Percentiles rank a stretch among this genome's conserved stretches.
phyloP scores from a whole-genome alignment of 768 basidiomycete genomes.

The Trametes coccinea region DNA sequence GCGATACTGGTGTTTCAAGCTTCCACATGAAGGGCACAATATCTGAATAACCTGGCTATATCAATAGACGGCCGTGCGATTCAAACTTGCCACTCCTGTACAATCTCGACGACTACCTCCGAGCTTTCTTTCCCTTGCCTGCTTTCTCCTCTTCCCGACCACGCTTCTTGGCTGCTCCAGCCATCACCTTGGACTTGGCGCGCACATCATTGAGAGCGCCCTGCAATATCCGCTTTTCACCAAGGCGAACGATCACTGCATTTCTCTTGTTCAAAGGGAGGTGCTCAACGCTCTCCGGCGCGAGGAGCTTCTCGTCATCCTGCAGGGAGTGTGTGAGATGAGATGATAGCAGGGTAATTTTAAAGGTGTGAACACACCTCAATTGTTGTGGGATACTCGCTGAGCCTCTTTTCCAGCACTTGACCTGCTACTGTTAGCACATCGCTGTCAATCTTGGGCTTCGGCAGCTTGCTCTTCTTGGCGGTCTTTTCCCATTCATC shows the following conservation, averaged over 20 bases:
- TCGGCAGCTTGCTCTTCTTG: constrained; percentile 71
- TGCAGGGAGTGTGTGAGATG: constrained; percentile 21
- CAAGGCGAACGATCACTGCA: constrained; percentile 73
- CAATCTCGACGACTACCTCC: not conserved
- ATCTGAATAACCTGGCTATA: no score
- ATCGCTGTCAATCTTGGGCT: constrained; percentile 56
- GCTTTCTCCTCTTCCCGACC: constrained; percentile 17
- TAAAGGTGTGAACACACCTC: constrained; percentile 46
- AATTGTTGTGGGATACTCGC: constrained; percentile 56
- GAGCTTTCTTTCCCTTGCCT: constrained; percentile 21
- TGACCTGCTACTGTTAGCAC: constrained; percentile 48
- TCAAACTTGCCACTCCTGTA: no score
- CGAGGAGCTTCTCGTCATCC: constrained; percentile 52
- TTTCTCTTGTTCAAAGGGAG: constrained; percentile 50
- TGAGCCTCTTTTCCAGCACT: constrained; percentile 52
- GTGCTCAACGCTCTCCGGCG: constrained; percentile 21
- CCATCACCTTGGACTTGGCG: not conserved
- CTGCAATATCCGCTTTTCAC: constrained; percentile 73
- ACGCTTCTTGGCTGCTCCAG: constrained; percentile 14
- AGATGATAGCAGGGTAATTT: not conserved
- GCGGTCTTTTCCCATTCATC: constrained; percentile 61
- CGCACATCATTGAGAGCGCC: constrained; percentile 24
- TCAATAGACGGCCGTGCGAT: no score
- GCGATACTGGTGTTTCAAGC: no score
- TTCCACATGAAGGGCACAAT: no score